Evolutionary conservation across 768 basidiomycete genomes (phyloP), one percentile per base, ranked within the genome.

Genomic region (Xerocomellus amylosporus): DNA sequence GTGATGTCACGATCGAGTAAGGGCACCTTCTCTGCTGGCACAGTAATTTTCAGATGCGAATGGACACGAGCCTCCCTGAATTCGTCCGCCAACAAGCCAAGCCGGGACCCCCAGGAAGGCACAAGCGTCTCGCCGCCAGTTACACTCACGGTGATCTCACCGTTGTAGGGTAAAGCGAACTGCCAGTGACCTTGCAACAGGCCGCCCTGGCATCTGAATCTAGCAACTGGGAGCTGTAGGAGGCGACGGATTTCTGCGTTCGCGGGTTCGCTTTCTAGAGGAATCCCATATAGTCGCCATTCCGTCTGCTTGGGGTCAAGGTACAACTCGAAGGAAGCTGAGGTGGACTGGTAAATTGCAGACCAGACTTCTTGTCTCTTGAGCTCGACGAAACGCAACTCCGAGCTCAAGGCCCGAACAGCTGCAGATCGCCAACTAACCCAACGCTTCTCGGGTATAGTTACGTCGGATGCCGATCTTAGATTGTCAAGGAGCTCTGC

Each of bases 351-450:
- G 71, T 89, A 97, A 19, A 85, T 74, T 1, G 81, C 90, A 22
- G 81, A 83, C 95, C 95, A 98, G 31, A 87, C 82, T 56, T 90
- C 87, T 68, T 95, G 93, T 30, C 95, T 86, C 69, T 90, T 93
- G 38, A 90, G 78, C 59, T 90, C 87, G 15, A 87, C 82, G 67
- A 95, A 98, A 38, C 87, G 85, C 46, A 96, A 79, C 59, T 91
- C 86, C 17, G 76, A 75, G n/a, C 65, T 53, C 1, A 77, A 74
- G 7, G 84, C 86, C 15, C 79, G 78, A 17, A 85, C 55, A 8
- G 88, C 86, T 8, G 90, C 87, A 17, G 74, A 73, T 43, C 74
- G 75, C 93, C 93, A 96, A 28, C 74, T 70, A 10, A 64, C 63
- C 92, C 91, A 94, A 22, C 80, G 79, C 12, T 75, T 77, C 19